A percentile compares a stretch with the other conserved stretches of the same genome.
phyloP scores from a whole-genome alignment of 1,284 basidiomycete species.

The Pseudozyma thailandica region DNA sequence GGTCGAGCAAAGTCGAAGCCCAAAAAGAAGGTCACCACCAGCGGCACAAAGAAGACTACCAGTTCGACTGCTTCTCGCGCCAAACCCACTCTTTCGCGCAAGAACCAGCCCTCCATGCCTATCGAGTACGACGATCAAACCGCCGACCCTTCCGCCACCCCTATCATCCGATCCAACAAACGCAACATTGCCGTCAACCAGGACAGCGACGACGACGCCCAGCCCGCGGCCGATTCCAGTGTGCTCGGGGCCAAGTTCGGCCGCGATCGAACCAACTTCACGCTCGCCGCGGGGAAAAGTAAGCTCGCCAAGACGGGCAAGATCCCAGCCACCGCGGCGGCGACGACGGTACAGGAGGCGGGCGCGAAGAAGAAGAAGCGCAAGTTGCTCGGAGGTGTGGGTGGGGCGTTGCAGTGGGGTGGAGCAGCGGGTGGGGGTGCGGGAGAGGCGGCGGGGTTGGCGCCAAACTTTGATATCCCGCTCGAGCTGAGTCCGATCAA shows the following conservation, averaged over 20 bases:
- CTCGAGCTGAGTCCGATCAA: constrained; percentile 44
- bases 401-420: constrained; percentile 34
- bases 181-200: constrained; percentile 5
- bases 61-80: not conserved
- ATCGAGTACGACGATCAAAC: constrained; percentile 44
- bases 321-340: not conserved
- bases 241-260: constrained; percentile 30
- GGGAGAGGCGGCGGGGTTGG: constrained; percentile 25
- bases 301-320: constrained; percentile 7
- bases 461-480: constrained; percentile 48
- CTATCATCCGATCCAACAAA: constrained; percentile 39
- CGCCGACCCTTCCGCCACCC: constrained; percentile 44
- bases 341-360: constrained; percentile 5
- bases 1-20: constrained; percentile 15
- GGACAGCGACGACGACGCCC: constrained; percentile 14
- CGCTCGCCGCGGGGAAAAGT: not conserved
- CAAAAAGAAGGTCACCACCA: constrained; percentile 10
- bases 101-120: constrained; percentile 16
- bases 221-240: constrained; percentile 17
- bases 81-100: constrained; percentile 7
- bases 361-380: constrained; percentile 44
- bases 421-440: constrained; percentile 1
- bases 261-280: constrained; percentile 39
- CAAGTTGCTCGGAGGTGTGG: constrained; percentile 27
- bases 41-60: not conserved